phyloP scores from a whole-genome alignment of 202 grass and related monocot species.

The Zoysia matrella region DNA sequence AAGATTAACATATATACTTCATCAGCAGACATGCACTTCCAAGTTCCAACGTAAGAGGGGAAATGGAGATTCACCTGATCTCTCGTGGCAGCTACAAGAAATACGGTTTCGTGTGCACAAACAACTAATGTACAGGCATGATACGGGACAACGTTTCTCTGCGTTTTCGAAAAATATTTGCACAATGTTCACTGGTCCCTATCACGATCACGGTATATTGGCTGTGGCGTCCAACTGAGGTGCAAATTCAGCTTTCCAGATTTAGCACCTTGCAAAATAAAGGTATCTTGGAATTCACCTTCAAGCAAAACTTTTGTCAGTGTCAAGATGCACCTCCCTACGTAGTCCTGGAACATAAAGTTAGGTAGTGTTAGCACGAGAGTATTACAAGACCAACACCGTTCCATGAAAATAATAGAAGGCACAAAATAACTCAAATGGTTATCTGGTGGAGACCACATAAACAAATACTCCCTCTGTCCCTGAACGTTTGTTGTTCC shows the following conservation, averaged over 20 bases:
- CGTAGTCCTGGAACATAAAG: conserved; percentile 67
- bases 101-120: neutral
- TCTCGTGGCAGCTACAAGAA: conserved; percentile 11
- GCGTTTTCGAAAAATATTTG: conserved; percentile 29
- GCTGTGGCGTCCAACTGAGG: conserved; percentile 88
- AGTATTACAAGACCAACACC: conserved; percentile 21
- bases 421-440: neutral
- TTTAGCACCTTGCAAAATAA: conserved; percentile 85
- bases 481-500: too few relatives aligned
- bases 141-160: conserved; percentile 12
- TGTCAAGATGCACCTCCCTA: conserved; percentile 97
- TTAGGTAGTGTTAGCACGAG: neutral
- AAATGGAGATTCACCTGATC: neutral
- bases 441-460: neutral
- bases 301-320: conserved; percentile 88
- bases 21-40: too few relatives aligned
- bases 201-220: conserved; percentile 77
- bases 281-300: conserved; percentile 79
- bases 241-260: conserved; percentile 88
- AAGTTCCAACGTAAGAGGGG: too few relatives aligned
- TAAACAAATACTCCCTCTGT: neutral
- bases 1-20: too few relatives aligned
- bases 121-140: conserved; percentile 13
- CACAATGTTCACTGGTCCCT: conserved; percentile 45
- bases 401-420: neutral